Conservation (phyloP, 1,139 yeast species). For the Taphrina sp. region DNA sequence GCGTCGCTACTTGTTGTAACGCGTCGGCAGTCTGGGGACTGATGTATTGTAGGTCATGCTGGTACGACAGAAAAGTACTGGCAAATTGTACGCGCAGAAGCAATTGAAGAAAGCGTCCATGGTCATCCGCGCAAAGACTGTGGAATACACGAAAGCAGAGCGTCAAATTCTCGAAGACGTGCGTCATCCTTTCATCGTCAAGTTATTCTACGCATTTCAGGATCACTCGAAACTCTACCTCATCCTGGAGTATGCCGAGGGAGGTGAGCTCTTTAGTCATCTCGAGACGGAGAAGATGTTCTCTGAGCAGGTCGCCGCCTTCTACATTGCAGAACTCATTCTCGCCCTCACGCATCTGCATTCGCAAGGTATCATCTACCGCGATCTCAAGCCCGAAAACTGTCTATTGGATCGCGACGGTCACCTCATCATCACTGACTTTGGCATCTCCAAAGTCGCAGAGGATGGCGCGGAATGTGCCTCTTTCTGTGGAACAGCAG, state of each 20-base stretch:
- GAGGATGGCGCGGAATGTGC: slow-evolving; percentile 76
- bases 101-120: slow-evolving; percentile 79
- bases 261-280: slow-evolving; percentile 99
- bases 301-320: slow-evolving; percentile 75
- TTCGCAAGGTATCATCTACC: slow-evolving; percentile 90
- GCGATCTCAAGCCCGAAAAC: slow-evolving; percentile 94
- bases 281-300: slow-evolving; percentile 88
- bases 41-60: no score
- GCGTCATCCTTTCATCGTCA: slow-evolving; percentile 87
- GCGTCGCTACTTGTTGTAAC: no score
- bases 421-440: slow-evolving; percentile 95
- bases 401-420: slow-evolving; percentile 84
- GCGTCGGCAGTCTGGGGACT: no score
- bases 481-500: slow-evolving; percentile 66
- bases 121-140: slow-evolving; percentile 51
- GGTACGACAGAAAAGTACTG: slow-evolving; percentile 65
- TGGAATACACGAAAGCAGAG: slow-evolving; percentile 70
- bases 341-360: slow-evolving; percentile 89
- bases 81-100: slow-evolving; percentile 80
- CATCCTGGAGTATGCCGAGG: slow-evolving; percentile 95
- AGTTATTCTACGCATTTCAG: slow-evolving; percentile 92
- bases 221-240: slow-evolving; percentile 95
- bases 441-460: slow-evolving; percentile 92
- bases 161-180: slow-evolving; percentile 73
- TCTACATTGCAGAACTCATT: slow-evolving; percentile 93